Percentiles rank a stretch among this genome's conserved stretches.
phyloP scores from a whole-genome alignment of 441 rosid genomes.

The Arabidopsis lyrata region DNA sequence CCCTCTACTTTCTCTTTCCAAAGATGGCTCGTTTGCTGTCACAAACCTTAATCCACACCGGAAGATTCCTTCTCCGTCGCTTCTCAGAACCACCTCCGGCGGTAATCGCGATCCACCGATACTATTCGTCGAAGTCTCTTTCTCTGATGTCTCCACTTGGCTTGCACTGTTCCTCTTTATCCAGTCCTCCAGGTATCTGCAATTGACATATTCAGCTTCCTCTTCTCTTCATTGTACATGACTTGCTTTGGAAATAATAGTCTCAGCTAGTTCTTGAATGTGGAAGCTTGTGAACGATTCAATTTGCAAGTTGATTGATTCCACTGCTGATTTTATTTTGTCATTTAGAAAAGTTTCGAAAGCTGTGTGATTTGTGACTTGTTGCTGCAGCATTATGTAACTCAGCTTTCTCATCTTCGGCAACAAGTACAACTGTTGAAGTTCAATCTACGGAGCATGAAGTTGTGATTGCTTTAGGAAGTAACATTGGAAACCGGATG shows the following conservation, averaged over 20 bases:
- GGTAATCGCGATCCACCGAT: slow-evolving; percentile 9
- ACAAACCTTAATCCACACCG: slow-evolving; percentile 20
- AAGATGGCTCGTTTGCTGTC: slow-evolving; percentile 30
- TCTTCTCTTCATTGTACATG: neutral
- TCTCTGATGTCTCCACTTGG: slow-evolving; percentile 26
- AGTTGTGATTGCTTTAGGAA: slow-evolving; percentile 90
- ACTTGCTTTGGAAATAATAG: neutral
- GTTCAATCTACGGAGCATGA: slow-evolving; percentile 78
- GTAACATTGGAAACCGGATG: slow-evolving; percentile 89
- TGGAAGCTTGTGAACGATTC: neutral
- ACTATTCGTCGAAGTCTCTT: slow-evolving; percentile 30
- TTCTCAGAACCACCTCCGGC: slow-evolving; percentile 19
- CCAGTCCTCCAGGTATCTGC: slow-evolving; percentile 19
- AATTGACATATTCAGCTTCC: neutral
- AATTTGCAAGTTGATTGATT: slow-evolving; percentile 13
- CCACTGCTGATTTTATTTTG: neutral
- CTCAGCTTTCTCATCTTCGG: slow-evolving; percentile 50
- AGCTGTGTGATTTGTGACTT: neutral
- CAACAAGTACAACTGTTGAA: slow-evolving; percentile 49
- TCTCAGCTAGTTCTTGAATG: slow-evolving; percentile 19
- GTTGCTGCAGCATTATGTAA: slow-evolving; percentile 52
- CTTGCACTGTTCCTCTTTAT: neutral
- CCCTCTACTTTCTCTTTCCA: neutral
- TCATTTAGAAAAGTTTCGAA: neutral
- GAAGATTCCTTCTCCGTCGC: slow-evolving; percentile 36